These are phyloP conservation scores for Saccharomycopsis babjevae DNA, from an alignment of 805 yeast genomes.

Conservation along the genomic window DNA sequence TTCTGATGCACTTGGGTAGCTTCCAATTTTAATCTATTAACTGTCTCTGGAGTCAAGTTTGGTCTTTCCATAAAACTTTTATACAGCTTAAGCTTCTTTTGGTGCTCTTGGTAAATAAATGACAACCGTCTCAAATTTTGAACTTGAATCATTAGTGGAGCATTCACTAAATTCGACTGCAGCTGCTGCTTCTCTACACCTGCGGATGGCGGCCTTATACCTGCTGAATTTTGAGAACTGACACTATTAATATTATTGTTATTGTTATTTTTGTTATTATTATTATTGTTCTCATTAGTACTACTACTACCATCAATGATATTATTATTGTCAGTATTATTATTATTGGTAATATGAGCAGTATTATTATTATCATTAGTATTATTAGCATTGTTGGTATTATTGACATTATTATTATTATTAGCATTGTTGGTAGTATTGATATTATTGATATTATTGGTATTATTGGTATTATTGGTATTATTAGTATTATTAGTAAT, in stretches of 20 bases:
- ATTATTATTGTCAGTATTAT: background rate
- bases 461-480: background rate
- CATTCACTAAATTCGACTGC: background rate
- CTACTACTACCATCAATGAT: background rate
- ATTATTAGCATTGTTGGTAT: background rate
- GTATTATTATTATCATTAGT: background rate
- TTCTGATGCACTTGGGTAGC: constrained; percentile 24
- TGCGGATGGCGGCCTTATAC: background rate
- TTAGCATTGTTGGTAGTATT: background rate
- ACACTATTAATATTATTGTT: background rate
- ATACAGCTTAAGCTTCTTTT: constrained; percentile 19
- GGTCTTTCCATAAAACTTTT: constrained; percentile 24
- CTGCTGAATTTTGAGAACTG: background rate
- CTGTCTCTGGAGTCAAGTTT: constrained; percentile 25
- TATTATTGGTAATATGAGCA: background rate
- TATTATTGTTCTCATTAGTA: background rate
- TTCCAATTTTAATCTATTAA: constrained; percentile 24
- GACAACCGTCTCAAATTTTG: constrained; percentile 9
- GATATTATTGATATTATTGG: constrained; percentile 1
- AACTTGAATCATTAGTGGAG: constrained; percentile 9
- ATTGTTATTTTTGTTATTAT: background rate
- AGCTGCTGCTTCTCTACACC: background rate
- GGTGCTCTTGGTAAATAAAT: constrained; percentile 6
- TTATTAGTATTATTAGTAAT: background rate
- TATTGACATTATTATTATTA: background rate